A percentile compares a stretch with the other conserved stretches of the same genome.
Evolutionary conservation across 441 rosid species (phyloP).

Genomic region (Adansonia rubrostipa): DNA sequence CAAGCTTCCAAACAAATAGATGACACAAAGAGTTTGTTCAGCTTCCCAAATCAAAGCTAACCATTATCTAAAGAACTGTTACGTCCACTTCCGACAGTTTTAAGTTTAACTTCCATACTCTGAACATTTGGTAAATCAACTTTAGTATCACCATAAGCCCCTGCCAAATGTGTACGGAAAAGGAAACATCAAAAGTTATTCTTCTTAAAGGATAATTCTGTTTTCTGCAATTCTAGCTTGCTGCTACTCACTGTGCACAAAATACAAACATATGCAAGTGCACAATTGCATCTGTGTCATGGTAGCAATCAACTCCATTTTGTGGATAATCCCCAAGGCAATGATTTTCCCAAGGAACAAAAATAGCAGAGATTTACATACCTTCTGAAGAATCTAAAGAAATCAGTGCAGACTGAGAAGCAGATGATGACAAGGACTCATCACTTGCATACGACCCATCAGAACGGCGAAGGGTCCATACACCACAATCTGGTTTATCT

Average conservation of each 20-base stretch:
- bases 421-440: constrained; percentile 50
- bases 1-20: neutral
- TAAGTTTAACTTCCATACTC: constrained; percentile 34
- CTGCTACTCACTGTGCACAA: neutral
- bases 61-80: constrained; percentile 48
- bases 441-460: constrained; percentile 69
- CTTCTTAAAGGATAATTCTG: neutral
- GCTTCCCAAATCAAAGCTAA: constrained; percentile 32
- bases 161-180: constrained; percentile 30
- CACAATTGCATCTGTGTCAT: neutral
- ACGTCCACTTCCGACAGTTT: constrained; percentile 41
- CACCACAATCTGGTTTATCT: constrained; percentile 72
- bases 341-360: constrained; percentile 5
- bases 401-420: constrained; percentile 46
- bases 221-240: neutral
- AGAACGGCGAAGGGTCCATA: constrained; percentile 67
- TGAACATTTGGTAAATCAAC: constrained; percentile 37
- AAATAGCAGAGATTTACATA: constrained; percentile 17
- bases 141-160: constrained; percentile 38
- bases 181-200: neutral
- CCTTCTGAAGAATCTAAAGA: constrained; percentile 58
- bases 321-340: neutral
- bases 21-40: neutral
- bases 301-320: neutral
- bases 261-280: neutral